A percentile compares a stretch with the other conserved stretches of the same genome.
Evolutionary conservation across 768 basidiomycete species (phyloP).

Genomic region (Boletus eberwhitei): DNA sequence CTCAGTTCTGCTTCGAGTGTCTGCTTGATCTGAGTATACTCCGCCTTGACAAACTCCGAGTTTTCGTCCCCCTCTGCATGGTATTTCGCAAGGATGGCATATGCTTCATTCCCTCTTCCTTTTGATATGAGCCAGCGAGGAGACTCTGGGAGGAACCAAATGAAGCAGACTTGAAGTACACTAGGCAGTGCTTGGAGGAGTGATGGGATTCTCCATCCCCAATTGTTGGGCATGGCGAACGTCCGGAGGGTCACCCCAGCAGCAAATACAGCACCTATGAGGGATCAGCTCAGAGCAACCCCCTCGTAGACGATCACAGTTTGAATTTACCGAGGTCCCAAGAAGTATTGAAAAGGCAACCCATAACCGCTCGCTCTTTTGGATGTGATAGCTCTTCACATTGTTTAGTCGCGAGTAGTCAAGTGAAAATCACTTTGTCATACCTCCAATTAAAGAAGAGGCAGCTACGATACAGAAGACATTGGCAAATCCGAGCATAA

Average conservation of each 20-base stretch:
- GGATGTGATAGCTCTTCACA: slow-evolving; percentile 21
- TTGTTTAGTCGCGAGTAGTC: neutral
- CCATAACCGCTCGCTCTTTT: slow-evolving; percentile 18
- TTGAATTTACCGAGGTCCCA: slow-evolving; percentile 12
- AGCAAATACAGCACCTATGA: slow-evolving; percentile 31
- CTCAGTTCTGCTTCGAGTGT: slow-evolving; percentile 39
- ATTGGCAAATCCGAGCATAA: slow-evolving; percentile 15
- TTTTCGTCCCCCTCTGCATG: slow-evolving; percentile 55
- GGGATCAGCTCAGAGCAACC: neutral
- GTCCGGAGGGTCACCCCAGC: slow-evolving; percentile 60
- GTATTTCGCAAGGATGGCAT: slow-evolving; percentile 48
- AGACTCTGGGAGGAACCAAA: slow-evolving; percentile 60
- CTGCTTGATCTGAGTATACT: slow-evolving; percentile 53
- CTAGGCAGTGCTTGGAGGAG: slow-evolving; percentile 59
- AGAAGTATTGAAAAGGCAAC: slow-evolving; percentile 7
- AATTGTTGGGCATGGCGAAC: slow-evolving; percentile 52
- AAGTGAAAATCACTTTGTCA: neutral
- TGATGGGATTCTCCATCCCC: slow-evolving; percentile 67
- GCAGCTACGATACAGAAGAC: slow-evolving; percentile 17
- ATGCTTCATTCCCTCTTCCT: slow-evolving; percentile 49
- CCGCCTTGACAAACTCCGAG: slow-evolving; percentile 55
- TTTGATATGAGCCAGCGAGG: slow-evolving; percentile 63
- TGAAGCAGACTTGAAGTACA: slow-evolving; percentile 50
- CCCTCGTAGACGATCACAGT: no score
- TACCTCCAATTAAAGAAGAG: slow-evolving; percentile 23